phyloP scores from a whole-genome alignment of 2,329 filamentous ascomycete genomes.

The Aspergillus sclerotialis region DNA sequence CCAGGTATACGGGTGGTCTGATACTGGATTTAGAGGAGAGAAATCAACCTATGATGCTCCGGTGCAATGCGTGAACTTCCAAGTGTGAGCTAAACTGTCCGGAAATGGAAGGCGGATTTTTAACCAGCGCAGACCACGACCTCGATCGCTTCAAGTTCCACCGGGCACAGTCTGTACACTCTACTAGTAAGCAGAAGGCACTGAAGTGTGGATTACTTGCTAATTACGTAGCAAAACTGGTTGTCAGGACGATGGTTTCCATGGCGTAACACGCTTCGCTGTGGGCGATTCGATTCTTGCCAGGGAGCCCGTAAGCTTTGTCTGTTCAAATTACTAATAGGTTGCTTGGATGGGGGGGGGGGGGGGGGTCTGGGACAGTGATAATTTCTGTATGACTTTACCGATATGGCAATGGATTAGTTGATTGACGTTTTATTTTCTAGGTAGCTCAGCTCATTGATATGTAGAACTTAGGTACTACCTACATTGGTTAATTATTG shows the following conservation, averaged over 20 bases:
- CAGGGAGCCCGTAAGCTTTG: background rate
- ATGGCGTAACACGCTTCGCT: background rate
- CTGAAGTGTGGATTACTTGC: background rate
- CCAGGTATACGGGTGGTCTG: background rate
- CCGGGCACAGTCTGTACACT: background rate
- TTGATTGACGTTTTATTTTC: too few species aligned
- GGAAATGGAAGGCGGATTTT: background rate
- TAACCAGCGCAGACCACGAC: background rate
- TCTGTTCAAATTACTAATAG: too few species aligned
- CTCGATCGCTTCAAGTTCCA: background rate
- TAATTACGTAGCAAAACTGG: background rate
- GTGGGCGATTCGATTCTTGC: background rate
- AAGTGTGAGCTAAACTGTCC: background rate
- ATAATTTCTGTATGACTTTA: too few species aligned
- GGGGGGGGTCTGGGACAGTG: too few species aligned
- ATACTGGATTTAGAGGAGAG: background rate
- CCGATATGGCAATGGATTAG: too few species aligned
- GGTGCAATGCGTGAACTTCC: background rate
- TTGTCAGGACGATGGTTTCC: background rate
- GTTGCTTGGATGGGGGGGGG: too few species aligned
- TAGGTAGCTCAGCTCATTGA: too few species aligned
- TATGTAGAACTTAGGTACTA: too few species aligned
- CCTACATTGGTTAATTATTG: too few species aligned
- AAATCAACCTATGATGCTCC: background rate
- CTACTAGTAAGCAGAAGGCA: background rate